Evolutionary conservation across 164 flowering plant species (phyloP), one percentile per base, ranked within the genome.

Genomic region (Vitis amurensis): DNA sequence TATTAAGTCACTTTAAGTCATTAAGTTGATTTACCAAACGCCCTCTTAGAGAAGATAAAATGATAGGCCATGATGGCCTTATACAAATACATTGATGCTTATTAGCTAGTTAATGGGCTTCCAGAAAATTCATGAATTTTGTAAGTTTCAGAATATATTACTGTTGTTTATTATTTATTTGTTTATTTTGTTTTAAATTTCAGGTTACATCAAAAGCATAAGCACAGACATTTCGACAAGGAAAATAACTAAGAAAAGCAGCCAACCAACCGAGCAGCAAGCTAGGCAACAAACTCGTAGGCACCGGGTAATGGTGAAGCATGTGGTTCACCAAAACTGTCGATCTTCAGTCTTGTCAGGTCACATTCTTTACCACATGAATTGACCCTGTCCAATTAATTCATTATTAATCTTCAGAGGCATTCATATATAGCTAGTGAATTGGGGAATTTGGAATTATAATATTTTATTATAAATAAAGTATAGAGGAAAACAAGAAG

Each of bases 261-360:
- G 64, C 9, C 61, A 50, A 58, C 66, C 60, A 61, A 70, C 14
- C 15, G 37, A 56, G 61, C 62, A 15, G 55, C 19, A 48, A 13
- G 12, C 13, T 3, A 50, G 16, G 23, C 55, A 62, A 27, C 62
- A 53, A 27, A 60, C 55, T 56, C 29, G 13, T 13, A 62, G 53
- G 30, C 71, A 17, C 11, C 65, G 27, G 30, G 74, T 58, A 64
- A 70, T 17, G 8, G 72, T 67, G 59, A 71, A 74, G 70, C 74
- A 65, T 44, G 50, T 71, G 59, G 70, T 78, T 16, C 64, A 55
- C 31, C 67, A 64, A 16, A 74, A 57, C 13, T 64, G 75, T 48
- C 63, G 75, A 58, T 66, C 73, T 5, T 62, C 67, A 47, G 59
- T 69, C 14, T 27, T 59, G 11, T 51, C 79, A 76, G 76, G 76